Base-by-base conservation (phyloP, 1,284 basidiomycete genomes). In the Ganoderma resinaceum region DNA sequence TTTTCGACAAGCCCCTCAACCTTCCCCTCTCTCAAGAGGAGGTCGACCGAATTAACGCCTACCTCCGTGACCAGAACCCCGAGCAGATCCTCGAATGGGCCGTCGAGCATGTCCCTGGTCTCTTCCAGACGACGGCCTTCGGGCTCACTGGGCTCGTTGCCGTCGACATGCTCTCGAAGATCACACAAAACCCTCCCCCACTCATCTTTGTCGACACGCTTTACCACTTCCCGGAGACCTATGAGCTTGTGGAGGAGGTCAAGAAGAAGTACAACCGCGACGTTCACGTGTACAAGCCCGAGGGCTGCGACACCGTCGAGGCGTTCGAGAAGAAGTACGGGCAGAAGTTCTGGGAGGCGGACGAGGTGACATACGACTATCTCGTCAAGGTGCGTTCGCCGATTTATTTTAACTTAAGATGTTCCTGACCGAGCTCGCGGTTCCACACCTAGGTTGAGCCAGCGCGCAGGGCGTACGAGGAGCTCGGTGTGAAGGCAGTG, bases 161-260 rank as follows among this genome's bases (percentile, higher is more conserved):
- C 14, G 89, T 95, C 66, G 95, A 97, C 80, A 97, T 98, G 95
- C 87, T 98, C 64, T 92, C 93, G 55, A 94, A 94, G 79, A 85
- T 97, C 70, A 87, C 88, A 9, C 72, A 82, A 31, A 78, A 81
- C 3, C 86, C 89, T 0, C 93, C 93, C 0, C 90, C 91, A 1
- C 85, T 94, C 23, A 96, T 98, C 81, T 98, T 98, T 83, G 82
- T 98, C 78, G 97, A 99, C 83, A 99, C 97, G 0, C 87, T 99
- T 12, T 97, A 99, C 80, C 98, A 99, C 84, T 99, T 99, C 81
- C 84, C 87, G 2, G 95, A 98, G 83, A 99, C 97, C 6, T 89
- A 97, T 74, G 90, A 92, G 71, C 89, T 99, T 55, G 93, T 97
- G 2, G 87, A 92, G 65, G 90, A 91, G 42, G 94, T 96, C 14